These are phyloP conservation scores for Blastosporella zonata DNA, from an alignment of 1,284 basidiomycete species.

Conservation along the genomic window DNA sequence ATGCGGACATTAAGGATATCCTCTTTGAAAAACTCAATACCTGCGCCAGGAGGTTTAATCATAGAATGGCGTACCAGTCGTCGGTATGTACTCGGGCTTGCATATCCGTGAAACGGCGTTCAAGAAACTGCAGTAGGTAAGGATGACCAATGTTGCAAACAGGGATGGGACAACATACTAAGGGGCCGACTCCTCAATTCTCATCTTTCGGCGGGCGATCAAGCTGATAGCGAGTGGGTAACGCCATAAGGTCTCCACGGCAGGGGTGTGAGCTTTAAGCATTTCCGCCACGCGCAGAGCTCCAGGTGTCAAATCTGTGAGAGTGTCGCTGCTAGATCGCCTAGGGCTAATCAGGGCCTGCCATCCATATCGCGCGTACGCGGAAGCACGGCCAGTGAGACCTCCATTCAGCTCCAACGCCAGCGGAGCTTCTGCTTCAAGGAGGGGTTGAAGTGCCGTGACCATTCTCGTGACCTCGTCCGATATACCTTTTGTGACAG, in stretches of 20 bases:
- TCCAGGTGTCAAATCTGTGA: constrained; percentile 20
- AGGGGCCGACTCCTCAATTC: constrained; percentile 60
- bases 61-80: constrained; percentile 40
- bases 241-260: constrained; percentile 54
- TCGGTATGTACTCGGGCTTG: constrained; percentile 57
- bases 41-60: neutral
- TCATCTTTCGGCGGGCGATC: constrained; percentile 48
- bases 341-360: constrained; percentile 41
- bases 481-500: constrained; percentile 14
- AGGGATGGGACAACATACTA: constrained; percentile 45
- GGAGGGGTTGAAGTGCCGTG: constrained; percentile 48
- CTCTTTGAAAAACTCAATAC: constrained; percentile 34
- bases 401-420: constrained; percentile 56
- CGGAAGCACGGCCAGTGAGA: constrained; percentile 45
- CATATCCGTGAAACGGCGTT: constrained; percentile 55
- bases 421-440: constrained; percentile 55
- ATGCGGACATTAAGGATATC: constrained; percentile 67
- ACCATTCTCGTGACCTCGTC: constrained; percentile 36
- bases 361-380: constrained; percentile 56
- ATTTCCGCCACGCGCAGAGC: constrained; percentile 48
- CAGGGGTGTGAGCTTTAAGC: constrained; percentile 38
- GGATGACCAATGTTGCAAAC: neutral
- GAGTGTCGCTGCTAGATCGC: constrained; percentile 27
- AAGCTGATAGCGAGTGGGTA: constrained; percentile 53
- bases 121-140: constrained; percentile 46